A percentile compares a stretch with the other conserved stretches of the same genome.
phyloP scores from a whole-genome alignment of 305 asterid species.

The Caryopteris hybrid region DNA sequence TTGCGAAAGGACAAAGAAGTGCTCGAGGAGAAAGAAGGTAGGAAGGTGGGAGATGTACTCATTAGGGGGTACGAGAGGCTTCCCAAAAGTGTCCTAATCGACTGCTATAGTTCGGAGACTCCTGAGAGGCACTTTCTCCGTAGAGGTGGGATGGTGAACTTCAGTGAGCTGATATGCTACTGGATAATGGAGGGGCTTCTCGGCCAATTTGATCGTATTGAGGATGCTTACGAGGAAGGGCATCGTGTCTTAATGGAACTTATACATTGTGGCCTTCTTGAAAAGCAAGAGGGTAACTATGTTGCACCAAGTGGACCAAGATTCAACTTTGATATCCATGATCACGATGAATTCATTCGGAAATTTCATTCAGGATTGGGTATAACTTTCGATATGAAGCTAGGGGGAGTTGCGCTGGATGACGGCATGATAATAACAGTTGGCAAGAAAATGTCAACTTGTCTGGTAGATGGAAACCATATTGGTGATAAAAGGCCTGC shows the following conservation, averaged over 20 bases:
- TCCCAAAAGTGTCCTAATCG: conserved; percentile 30
- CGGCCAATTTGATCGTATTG: conserved; percentile 25
- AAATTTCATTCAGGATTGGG: conserved; percentile 30
- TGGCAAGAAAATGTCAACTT: conserved; percentile 7
- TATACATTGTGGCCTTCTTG: conserved; percentile 29
- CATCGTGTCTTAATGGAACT: conserved; percentile 42
- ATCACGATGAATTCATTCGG: background rate
- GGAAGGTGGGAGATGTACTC: conserved; percentile 4
- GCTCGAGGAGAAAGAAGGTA: background rate
- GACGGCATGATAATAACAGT: conserved; percentile 35
- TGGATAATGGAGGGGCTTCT: conserved; percentile 51
- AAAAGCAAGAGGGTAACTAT: conserved; percentile 24
- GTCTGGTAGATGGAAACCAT: conserved; percentile 27
- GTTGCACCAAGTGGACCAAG: conserved; percentile 5
- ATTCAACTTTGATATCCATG: conserved; percentile 11
- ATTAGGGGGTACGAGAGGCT: conserved; percentile 12
- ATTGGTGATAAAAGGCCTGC: conserved; percentile 12
- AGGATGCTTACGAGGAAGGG: conserved; percentile 33
- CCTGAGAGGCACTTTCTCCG: conserved; percentile 23
- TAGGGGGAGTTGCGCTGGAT: conserved; percentile 23
- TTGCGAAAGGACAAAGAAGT: conserved; percentile 6
- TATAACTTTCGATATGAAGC: conserved; percentile 26
- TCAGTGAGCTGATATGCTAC: conserved; percentile 37
- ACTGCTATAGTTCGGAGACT: conserved; percentile 21
- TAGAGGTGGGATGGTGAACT: conserved; percentile 21